Evolutionary conservation across 768 basidiomycete species (phyloP).

Genomic region (Pulveroboletus sp.): DNA sequence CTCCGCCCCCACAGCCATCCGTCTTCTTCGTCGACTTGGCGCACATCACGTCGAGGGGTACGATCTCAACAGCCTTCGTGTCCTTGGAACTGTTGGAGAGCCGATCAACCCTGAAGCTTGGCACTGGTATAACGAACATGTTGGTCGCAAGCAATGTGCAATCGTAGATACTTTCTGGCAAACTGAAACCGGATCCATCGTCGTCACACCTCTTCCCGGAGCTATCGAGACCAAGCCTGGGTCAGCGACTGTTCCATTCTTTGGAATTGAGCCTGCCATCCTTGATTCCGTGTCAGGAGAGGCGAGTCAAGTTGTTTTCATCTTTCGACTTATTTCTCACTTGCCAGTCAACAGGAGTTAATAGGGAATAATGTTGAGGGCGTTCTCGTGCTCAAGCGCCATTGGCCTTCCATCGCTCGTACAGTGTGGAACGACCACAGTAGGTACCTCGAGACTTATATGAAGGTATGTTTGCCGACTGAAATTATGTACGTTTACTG

Average conservation of each 20-base stretch:
- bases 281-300: slow-evolving; percentile 80
- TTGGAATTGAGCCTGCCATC: slow-evolving; percentile 86
- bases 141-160: slow-evolving; percentile 82
- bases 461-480: slow-evolving; percentile 38
- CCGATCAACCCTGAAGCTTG: slow-evolving; percentile 99
- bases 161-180: slow-evolving; percentile 97
- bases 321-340: not conserved
- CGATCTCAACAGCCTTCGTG: slow-evolving; percentile 78
- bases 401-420: slow-evolving; percentile 95
- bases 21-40: slow-evolving; percentile 82
- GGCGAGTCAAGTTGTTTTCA: slow-evolving; percentile 28
- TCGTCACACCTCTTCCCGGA: slow-evolving; percentile 93
- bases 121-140: slow-evolving; percentile 98
- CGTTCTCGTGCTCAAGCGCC: slow-evolving; percentile 76
- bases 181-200: slow-evolving; percentile 96
- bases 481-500: slow-evolving; percentile 39
- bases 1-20: slow-evolving; percentile 91
- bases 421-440: slow-evolving; percentile 91
- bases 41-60: slow-evolving; percentile 78
- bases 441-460: slow-evolving; percentile 74
- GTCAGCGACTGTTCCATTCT: slow-evolving; percentile 96
- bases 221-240: slow-evolving; percentile 96
- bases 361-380: slow-evolving; percentile 85
- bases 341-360: slow-evolving; percentile 42
- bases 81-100: slow-evolving; percentile 92